Evolutionary conservation across 1,139 yeast genomes (phyloP).

Genomic region (Debaryomyces udenii): DNA sequence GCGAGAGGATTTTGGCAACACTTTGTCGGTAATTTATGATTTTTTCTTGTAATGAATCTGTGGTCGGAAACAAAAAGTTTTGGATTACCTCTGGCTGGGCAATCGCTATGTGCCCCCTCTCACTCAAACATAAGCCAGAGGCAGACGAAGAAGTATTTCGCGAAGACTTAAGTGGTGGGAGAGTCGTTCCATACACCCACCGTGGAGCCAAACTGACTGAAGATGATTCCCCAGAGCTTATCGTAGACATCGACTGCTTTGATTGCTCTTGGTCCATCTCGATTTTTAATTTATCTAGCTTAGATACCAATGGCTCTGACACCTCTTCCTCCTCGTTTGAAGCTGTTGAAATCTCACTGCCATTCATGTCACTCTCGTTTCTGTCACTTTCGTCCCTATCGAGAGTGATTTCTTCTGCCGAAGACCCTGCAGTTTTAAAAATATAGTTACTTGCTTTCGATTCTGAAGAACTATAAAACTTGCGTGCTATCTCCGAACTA

Average conservation of each 20-base stretch:
- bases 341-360: background rate
- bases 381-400: constrained; percentile 13
- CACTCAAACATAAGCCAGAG: constrained; percentile 28
- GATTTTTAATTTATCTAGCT: constrained; percentile 2
- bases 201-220: constrained; percentile 12
- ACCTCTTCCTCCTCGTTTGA: background rate
- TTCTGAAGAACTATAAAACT: too few species aligned
- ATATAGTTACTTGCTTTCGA: background rate
- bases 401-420: constrained; percentile 11
- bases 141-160: constrained; percentile 8
- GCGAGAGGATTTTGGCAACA: constrained; percentile 19
- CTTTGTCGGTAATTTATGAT: constrained; percentile 27
- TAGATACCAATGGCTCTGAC: background rate
- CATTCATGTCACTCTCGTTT: constrained; percentile 5
- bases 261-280: background rate
- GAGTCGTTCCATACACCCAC: constrained; percentile 24
- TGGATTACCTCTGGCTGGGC: constrained; percentile 53
- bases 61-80: constrained; percentile 40
- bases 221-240: constrained; percentile 3
- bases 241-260: background rate
- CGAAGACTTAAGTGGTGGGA: constrained; percentile 14
- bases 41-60: constrained; percentile 27
- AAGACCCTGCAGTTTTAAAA: background rate
- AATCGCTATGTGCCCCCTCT: constrained; percentile 37
- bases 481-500: too few species aligned